phyloP scores from a whole-genome alignment of 1,284 basidiomycete species.

The Malassezia japonica region DNA sequence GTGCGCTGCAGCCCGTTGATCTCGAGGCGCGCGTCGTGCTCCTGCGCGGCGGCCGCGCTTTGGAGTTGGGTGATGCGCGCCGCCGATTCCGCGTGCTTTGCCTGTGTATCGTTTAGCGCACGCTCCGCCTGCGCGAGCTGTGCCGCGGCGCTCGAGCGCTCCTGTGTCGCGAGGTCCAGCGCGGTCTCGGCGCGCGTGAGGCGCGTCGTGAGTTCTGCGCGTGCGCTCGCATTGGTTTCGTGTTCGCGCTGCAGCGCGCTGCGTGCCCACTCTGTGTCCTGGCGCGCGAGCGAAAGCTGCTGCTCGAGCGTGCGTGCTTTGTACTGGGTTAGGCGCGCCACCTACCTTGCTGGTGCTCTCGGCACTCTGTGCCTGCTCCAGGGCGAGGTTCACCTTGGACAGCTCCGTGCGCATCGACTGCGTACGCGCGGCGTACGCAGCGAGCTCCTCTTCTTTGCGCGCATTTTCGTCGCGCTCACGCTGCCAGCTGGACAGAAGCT shows the following conservation, averaged over 20 bases:
- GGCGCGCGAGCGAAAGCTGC: conserved; percentile 63
- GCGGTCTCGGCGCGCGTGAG: conserved; percentile 60
- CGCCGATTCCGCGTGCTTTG: conserved; percentile 63
- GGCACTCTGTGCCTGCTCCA: conserved; percentile 30
- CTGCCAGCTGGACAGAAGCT: conserved; percentile 38
- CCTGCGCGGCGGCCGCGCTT: conserved; percentile 65
- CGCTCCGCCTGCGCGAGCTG: conserved; percentile 63
- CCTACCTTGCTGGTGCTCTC: conserved; percentile 32
- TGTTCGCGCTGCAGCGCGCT: conserved; percentile 33
- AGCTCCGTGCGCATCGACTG: conserved; percentile 34
- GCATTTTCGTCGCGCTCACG: conserved; percentile 36
- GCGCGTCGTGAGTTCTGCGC: conserved; percentile 56
- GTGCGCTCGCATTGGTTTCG: conserved; percentile 42
- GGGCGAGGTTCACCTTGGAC: conserved; percentile 24
- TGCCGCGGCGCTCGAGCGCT: conserved; percentile 57
- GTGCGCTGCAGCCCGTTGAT: conserved; percentile 62
- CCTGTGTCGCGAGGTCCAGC: conserved; percentile 61
- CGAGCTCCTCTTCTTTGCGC: conserved; percentile 32
- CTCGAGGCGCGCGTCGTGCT: conserved; percentile 66
- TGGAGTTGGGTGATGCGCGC: conserved; percentile 62
- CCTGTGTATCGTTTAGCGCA: conserved; percentile 59
- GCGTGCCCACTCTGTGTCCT: conserved; percentile 59
- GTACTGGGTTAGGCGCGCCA: conserved; percentile 54
- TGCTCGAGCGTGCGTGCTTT: conserved; percentile 67
- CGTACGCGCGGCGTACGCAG: conserved; percentile 21